These are phyloP conservation scores for Inga laurina DNA, from an alignment of 306 rosid genomes.

Conservation along the genomic window DNA sequence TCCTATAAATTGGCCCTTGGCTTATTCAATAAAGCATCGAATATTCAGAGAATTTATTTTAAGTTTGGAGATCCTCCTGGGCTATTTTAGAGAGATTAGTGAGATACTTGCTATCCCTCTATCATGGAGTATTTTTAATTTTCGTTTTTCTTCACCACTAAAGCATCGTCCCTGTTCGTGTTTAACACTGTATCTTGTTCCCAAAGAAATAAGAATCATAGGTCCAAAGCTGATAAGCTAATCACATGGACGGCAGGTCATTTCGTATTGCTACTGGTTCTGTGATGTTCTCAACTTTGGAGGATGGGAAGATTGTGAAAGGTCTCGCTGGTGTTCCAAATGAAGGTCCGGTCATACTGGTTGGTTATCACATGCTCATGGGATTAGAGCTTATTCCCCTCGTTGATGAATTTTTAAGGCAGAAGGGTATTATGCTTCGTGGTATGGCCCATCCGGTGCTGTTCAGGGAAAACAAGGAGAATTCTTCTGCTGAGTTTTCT, in stretches of 20 bases:
- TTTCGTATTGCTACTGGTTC: constrained; percentile 61
- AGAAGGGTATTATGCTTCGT: constrained; percentile 66
- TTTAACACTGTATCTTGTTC: neutral
- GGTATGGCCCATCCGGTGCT: constrained; percentile 82
- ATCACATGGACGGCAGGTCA: constrained; percentile 46
- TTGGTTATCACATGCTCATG: constrained; percentile 83
- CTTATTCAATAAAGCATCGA: no score
- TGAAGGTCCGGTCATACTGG: constrained; percentile 85
- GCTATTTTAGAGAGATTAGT: no score
- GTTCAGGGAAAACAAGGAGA: constrained; percentile 28
- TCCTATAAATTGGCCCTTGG: no score
- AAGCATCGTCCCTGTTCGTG: no score
- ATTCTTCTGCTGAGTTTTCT: constrained; percentile 48
- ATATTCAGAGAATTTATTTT: no score
- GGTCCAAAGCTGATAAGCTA: constrained; percentile 24
- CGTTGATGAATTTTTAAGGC: constrained; percentile 55
- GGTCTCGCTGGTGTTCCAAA: constrained; percentile 91
- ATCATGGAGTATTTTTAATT: no score
- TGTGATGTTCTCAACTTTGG: constrained; percentile 78
- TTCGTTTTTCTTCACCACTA: no score
- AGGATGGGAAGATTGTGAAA: constrained; percentile 78
- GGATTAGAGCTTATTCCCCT: constrained; percentile 68
- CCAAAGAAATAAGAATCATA: neutral
- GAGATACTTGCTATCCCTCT: no score
- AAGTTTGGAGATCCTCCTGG: no score